These are phyloP conservation scores for Rhodotorula kratochvilovae DNA, from an alignment of 768 basidiomycete genomes.

Conservation along the genomic window DNA sequence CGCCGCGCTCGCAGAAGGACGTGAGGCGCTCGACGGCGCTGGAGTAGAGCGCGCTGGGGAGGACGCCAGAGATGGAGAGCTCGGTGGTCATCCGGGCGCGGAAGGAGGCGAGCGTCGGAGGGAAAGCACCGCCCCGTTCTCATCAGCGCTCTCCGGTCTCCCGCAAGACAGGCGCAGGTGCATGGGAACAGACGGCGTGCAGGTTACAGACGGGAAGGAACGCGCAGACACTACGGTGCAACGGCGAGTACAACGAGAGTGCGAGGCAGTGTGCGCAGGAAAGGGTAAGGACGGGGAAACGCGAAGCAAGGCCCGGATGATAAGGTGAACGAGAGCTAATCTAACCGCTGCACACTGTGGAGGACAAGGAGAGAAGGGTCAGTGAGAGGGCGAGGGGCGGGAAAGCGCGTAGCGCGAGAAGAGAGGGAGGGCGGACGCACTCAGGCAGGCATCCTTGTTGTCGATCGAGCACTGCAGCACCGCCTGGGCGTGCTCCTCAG, in stretches of 20 bases:
- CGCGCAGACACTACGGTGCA: neutral
- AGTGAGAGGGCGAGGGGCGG: too few relatives aligned
- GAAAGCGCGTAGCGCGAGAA: neutral
- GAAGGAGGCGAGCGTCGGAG: neutral
- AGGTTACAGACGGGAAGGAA: neutral
- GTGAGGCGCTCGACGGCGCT: slow-evolving; percentile 1
- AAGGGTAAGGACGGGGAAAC: neutral
- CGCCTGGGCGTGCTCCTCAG: slow-evolving; percentile 72
- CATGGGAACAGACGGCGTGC: neutral
- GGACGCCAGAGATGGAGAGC: slow-evolving; percentile 12
- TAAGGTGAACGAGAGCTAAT: neutral
- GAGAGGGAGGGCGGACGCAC: slow-evolving; percentile 54
- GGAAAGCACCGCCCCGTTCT: neutral
- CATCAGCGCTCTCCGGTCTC: neutral
- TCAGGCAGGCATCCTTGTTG: slow-evolving; percentile 89
- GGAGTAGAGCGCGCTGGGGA: neutral
- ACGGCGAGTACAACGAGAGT: neutral
- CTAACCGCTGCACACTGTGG: slow-evolving; percentile 14
- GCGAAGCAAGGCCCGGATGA: too few relatives aligned
- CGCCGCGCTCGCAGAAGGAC: neutral
- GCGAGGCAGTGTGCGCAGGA: neutral
- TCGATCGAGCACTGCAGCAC: slow-evolving; percentile 78
- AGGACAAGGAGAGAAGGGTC: neutral
- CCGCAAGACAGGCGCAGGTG: neutral
- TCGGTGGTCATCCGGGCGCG: slow-evolving; percentile 12